Percentiles rank a stretch among this genome's conserved stretches.
Conservation (phyloP, 169 alveolate species). For the Cryptosporidium muris region DNA sequence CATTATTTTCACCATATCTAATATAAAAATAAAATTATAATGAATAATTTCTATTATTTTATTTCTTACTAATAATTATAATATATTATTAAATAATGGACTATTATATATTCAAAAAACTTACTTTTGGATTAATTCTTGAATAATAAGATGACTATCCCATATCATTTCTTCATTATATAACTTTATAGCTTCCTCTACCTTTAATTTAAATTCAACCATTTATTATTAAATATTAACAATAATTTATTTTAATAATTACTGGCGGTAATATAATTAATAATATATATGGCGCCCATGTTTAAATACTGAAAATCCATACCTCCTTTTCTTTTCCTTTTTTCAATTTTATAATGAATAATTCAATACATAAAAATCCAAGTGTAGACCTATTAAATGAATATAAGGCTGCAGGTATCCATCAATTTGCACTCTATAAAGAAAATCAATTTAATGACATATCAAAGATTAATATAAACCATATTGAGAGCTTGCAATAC, state of each 20-base stretch:
- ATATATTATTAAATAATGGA: not conserved
- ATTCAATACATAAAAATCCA: constrained; percentile 44
- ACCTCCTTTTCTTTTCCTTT: not conserved
- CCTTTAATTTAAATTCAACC: not conserved
- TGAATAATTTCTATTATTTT: not conserved
- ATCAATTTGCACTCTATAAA: constrained; percentile 24
- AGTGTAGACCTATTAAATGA: constrained; percentile 44
- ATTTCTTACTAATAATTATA: too few species aligned
- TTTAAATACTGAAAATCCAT: not conserved
- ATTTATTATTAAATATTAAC: not conserved
- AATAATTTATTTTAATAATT: not conserved
- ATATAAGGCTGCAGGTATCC: constrained; percentile 38
- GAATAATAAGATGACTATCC: constrained; percentile 48
- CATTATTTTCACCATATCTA: constrained; percentile 26
- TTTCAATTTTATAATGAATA: constrained; percentile 12
- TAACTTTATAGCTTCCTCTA: constrained; percentile 8
- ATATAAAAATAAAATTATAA: not conserved
- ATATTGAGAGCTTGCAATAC: constrained; percentile 57
- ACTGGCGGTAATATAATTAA: not conserved
- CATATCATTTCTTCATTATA: constrained; percentile 50
- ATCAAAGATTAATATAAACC: constrained; percentile 34
- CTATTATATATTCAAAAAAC: not conserved
- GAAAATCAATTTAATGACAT: constrained; percentile 59
- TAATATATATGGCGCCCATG: not conserved
- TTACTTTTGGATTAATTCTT: constrained; percentile 38